Evolutionary conservation across 345 rosid genomes (phyloP).

Genomic region (Erucastrum elatum): DNA sequence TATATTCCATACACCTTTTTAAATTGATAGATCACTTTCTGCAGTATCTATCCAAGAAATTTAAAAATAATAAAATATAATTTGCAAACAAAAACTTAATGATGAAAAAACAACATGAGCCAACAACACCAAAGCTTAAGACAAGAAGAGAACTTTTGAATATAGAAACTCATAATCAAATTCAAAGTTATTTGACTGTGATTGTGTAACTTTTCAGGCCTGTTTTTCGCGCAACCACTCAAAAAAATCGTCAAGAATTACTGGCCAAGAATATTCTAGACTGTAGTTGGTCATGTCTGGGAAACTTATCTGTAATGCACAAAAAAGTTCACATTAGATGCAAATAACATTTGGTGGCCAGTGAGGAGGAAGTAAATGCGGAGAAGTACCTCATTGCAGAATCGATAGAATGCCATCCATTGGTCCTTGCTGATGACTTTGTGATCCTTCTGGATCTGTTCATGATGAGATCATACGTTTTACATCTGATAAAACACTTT

Average conservation of each 20-base stretch:
- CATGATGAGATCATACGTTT: neutral
- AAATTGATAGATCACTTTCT: slow-evolving; percentile 3
- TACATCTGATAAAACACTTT: neutral
- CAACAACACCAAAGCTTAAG: slow-evolving; percentile 3
- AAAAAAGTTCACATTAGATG: slow-evolving; percentile 21
- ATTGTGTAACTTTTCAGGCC: slow-evolving; percentile 42
- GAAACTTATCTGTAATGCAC: slow-evolving; percentile 74
- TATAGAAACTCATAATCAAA: neutral
- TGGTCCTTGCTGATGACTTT: slow-evolving; percentile 90
- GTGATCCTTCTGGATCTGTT: slow-evolving; percentile 83
- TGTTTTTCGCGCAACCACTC: slow-evolving; percentile 90
- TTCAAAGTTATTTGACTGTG: neutral
- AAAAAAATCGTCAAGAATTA: slow-evolving; percentile 92
- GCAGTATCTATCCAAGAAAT: neutral
- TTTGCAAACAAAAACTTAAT: neutral
- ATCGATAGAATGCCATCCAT: slow-evolving; percentile 84
- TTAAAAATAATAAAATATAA: neutral
- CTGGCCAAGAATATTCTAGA: slow-evolving; percentile 94
- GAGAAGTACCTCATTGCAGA: slow-evolving; percentile 62
- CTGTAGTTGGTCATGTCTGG: slow-evolving; percentile 73
- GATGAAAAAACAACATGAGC: slow-evolving; percentile 12
- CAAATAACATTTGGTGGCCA: neutral
- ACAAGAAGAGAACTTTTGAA: neutral
- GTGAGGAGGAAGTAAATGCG: neutral
- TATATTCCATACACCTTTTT: slow-evolving; percentile 8